A percentile compares a stretch with the other conserved stretches of the same genome.
Conservation (phyloP, 2,329 filamentous ascomycete genomes). For the Calonectria leucothoes region DNA sequence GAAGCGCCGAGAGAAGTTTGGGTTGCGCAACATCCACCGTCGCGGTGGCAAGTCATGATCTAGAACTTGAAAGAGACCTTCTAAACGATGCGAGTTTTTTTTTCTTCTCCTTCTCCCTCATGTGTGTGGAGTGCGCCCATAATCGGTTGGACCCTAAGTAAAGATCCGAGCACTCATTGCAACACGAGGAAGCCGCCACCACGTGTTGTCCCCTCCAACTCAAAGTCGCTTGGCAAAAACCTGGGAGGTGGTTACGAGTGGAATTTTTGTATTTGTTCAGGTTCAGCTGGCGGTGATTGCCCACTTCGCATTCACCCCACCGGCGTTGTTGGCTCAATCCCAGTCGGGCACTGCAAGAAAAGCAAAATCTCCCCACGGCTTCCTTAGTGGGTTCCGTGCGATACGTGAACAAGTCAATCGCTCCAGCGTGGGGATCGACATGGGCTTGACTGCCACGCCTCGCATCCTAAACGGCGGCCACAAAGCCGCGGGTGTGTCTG, state of each 20-base stretch:
- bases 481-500: constrained; percentile 31
- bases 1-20: constrained; percentile 1
- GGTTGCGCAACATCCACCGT: neutral
- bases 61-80: too few species aligned
- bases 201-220: neutral
- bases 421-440: constrained; percentile 38
- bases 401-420: constrained; percentile 40
- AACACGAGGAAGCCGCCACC: neutral
- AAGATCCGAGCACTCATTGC: neutral
- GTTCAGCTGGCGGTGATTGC: constrained; percentile 5
- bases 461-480: constrained; percentile 17
- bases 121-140: neutral
- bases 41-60: too few species aligned
- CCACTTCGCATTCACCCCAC: constrained; percentile 6
- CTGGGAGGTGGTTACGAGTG: neutral
- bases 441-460: constrained; percentile 32
- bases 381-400: constrained; percentile 30
- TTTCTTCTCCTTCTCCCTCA: neutral
- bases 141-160: neutral
- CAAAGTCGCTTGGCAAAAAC: neutral
- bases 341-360: constrained; percentile 39
- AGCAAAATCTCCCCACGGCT: constrained; percentile 39
- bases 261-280: constrained; percentile 2
- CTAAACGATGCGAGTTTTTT: neutral
- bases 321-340: constrained; percentile 10